Evolutionary conservation across 768 basidiomycete genomes (phyloP).

Genomic region (Trametes punicea): DNA sequence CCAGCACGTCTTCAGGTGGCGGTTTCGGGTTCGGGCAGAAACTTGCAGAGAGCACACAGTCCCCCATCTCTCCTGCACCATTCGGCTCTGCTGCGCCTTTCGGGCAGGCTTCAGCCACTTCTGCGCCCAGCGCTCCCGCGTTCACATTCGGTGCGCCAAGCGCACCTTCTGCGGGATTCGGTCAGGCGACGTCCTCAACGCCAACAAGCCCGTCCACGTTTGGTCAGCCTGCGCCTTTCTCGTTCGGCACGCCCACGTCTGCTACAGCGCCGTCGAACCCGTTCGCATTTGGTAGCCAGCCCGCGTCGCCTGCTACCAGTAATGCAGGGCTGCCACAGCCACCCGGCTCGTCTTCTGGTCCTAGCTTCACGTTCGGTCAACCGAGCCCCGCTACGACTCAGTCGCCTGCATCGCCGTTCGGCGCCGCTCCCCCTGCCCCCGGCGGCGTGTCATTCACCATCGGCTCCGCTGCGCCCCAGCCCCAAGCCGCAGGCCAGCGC

Average conservation of each 20-base stretch:
- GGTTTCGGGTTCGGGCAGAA: slow-evolving; percentile 48
- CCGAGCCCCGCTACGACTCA: slow-evolving; percentile 17
- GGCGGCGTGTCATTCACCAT: slow-evolving; percentile 29
- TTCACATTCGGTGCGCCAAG: slow-evolving; percentile 28
- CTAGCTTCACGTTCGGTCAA: slow-evolving; percentile 27
- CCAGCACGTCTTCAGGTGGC: slow-evolving; percentile 36
- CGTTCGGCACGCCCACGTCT: slow-evolving; percentile 29
- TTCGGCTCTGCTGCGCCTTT: slow-evolving; percentile 44
- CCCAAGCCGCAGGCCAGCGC: slow-evolving; percentile 21
- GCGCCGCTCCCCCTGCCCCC: slow-evolving; percentile 20
- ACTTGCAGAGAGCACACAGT: slow-evolving; percentile 20
- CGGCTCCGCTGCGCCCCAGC: slow-evolving; percentile 27
- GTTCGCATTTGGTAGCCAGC: slow-evolving; percentile 32
- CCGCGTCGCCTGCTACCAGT: slow-evolving; percentile 32
- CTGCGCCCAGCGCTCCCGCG: slow-evolving; percentile 16
- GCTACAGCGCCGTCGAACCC: slow-evolving; percentile 31
- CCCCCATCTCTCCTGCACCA: slow-evolving; percentile 19
- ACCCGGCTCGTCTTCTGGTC: slow-evolving; percentile 13
- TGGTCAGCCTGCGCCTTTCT: slow-evolving; percentile 26
- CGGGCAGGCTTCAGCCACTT: slow-evolving; percentile 35
- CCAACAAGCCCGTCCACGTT: slow-evolving; percentile 30
- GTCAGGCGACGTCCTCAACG: slow-evolving; percentile 26
- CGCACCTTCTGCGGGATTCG: slow-evolving; percentile 22
- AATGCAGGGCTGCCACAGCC: slow-evolving; percentile 25
- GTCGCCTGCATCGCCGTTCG: slow-evolving; percentile 29